Base-by-base conservation (phyloP, 2,329 filamentous ascomycete species). In the Ophiostoma pallidulum region DNA sequence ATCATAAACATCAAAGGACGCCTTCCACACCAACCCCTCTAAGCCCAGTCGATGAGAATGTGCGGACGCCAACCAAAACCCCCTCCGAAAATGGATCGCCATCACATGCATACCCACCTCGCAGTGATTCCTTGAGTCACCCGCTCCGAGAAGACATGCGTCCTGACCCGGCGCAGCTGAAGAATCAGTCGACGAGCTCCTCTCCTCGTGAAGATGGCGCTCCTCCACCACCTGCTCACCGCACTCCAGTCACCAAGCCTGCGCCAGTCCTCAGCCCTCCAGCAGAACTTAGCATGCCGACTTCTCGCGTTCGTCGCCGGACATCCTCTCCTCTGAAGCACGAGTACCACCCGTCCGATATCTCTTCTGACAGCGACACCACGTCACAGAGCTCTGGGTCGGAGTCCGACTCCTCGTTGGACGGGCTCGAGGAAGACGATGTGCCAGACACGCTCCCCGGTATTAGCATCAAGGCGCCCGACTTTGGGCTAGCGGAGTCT, bases 321-420 rank as follows among this genome's bases (percentile, higher is more conserved):
- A 84, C 81, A 1, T 97, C 92, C 0, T 98, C 92, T 1, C 92
- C 92, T 0, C 71, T 98, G 42, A 98, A 98, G 68, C 91, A 97
- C 61, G 91, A 98, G 66, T 98, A 96, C 58, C 83, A 90, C 53
- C 91, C 91, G 13, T 97, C 92, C 1, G 78, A 82, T 43, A 65
- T 72, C 41, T 80, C 76, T 0, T 81, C 78, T 0, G 68, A 64
- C 14, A 80, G 78, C 7, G 78, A 77, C 39, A 82, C 80, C 0
- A 76, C 78, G 36, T 78, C 78, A 7, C 67, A 74, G 32, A 68
- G 67, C 29, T 79, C 74, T 6, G 73, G 72, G 20, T 74, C 77
- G n/a, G 71, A 73, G 28, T 53, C 69, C 31, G 68, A 69, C 40
- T 64, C 66, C 8, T 74, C 71, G 2, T 68, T 71, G 35, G 74